These are phyloP conservation scores for Tetracentron sinense DNA, from an alignment of 164 flowering plant genomes.

Conservation along the genomic window DNA sequence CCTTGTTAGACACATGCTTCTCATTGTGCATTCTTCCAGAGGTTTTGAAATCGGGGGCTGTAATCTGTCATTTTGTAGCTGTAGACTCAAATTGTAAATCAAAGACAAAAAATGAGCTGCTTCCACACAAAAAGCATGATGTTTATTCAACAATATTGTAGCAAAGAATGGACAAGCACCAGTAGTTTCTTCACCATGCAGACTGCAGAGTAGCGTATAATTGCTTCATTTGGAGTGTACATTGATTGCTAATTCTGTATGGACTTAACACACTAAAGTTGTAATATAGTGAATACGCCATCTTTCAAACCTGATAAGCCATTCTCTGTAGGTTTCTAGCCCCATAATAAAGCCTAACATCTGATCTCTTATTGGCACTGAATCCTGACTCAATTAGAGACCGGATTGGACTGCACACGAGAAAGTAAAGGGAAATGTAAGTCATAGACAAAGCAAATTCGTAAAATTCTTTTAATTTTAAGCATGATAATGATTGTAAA, in stretches of 20 bases:
- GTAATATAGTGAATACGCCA: not conserved
- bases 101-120: too few relatives aligned
- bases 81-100: too few relatives aligned
- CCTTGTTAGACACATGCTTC: too few relatives aligned
- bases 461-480: too few relatives aligned
- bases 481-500: not conserved
- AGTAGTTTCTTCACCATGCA: too few relatives aligned
- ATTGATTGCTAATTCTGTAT: conserved; percentile 1
- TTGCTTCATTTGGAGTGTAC: not conserved
- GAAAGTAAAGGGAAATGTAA: not conserved
- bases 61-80: too few relatives aligned
- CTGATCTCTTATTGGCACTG: conserved; percentile 65
- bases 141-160: too few relatives aligned
- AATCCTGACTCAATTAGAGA: conserved; percentile 95
- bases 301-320: conserved; percentile 87
- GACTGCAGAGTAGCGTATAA: too few relatives aligned
- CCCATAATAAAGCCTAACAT: conserved; percentile 90
- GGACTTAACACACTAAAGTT: conserved; percentile 1
- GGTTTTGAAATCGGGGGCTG: too few relatives aligned
- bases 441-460: not conserved
- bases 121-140: too few relatives aligned
- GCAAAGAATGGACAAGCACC: too few relatives aligned
- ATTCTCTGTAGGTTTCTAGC: conserved; percentile 83
- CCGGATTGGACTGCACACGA: conserved; percentile 70
- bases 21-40: too few relatives aligned